phyloP scores from a whole-genome alignment of 2,329 filamentous ascomycete genomes.

The Coniella vitis region DNA sequence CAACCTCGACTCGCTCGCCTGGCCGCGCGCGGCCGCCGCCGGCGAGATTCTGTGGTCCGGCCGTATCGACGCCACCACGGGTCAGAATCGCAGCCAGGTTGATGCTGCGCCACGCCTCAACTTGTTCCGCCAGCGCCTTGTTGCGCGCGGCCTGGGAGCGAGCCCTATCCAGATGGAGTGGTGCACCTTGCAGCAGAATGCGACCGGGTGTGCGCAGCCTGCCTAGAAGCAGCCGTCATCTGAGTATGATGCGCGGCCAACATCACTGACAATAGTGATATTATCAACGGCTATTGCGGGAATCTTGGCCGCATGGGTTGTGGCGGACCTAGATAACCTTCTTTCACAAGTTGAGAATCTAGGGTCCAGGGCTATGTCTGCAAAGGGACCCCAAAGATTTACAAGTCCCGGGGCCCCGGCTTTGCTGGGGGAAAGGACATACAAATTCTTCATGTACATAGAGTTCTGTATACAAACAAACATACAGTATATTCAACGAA shows the following conservation, averaged over 20 bases:
- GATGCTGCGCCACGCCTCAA: constrained; percentile 62
- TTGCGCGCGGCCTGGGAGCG: constrained; percentile 58
- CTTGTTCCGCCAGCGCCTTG: constrained; percentile 70
- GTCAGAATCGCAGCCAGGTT: constrained; percentile 64
- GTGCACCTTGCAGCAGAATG: constrained; percentile 55
- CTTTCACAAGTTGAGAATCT: too few species aligned
- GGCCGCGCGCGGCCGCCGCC: constrained; percentile 69
- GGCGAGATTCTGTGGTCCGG: constrained; percentile 80
- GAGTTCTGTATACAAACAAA: too few species aligned
- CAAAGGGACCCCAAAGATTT: too few species aligned
- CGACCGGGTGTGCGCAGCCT: constrained; percentile 36
- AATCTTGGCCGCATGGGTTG: too few species aligned
- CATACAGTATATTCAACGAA: too few species aligned
- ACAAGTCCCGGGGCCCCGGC: too few species aligned
- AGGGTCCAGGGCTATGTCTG: too few species aligned
- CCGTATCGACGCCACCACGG: constrained; percentile 53
- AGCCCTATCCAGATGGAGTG: constrained; percentile 64
- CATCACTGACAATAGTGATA: too few species aligned
- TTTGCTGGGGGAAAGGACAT: too few species aligned
- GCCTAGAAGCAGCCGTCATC: constrained; percentile 7
- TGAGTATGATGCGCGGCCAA: too few species aligned
- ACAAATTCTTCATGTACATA: background rate
- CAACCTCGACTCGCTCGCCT: constrained; percentile 70
- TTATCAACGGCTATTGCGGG: too few species aligned
- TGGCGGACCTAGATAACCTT: too few species aligned